Percentiles rank a stretch among this genome's conserved stretches.
Conservation (phyloP, 371 early-diverging fungal species). For the Apophysomyces variabilis region DNA sequence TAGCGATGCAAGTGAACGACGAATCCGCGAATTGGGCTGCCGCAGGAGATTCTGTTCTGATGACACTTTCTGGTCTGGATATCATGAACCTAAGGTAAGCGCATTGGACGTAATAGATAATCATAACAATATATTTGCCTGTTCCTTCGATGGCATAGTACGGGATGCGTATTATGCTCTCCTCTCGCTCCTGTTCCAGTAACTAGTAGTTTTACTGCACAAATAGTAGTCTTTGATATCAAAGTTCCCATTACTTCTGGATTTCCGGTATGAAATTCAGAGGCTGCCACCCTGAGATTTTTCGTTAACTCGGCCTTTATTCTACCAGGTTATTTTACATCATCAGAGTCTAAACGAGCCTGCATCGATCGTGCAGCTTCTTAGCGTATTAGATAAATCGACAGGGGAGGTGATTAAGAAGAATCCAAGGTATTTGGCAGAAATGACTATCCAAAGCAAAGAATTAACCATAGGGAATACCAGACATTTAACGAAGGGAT, state of each 20-base stretch:
- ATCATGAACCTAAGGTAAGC: constrained; percentile 74
- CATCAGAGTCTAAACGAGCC: constrained; percentile 82
- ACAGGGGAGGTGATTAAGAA: constrained; percentile 85
- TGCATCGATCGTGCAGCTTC: constrained; percentile 73
- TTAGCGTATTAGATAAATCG: constrained; percentile 76
- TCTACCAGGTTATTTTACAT: constrained; percentile 71
- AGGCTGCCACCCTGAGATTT: not conserved
- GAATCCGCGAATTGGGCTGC: constrained; percentile 84
- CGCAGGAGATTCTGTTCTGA: constrained; percentile 89
- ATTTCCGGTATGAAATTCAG: constrained; percentile 64
- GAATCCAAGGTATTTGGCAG: constrained; percentile 68
- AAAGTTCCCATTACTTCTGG: constrained; percentile 92
- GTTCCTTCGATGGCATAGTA: constrained; percentile 33
- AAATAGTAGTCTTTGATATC: constrained; percentile 92
- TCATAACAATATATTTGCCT: not conserved
- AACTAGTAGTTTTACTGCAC: constrained; percentile 76
- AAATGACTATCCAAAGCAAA: not conserved
- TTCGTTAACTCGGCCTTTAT: not conserved
- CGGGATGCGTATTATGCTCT: constrained; percentile 82
- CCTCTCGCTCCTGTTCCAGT: constrained; percentile 71
- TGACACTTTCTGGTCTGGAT: constrained; percentile 82
- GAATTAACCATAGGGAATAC: not conserved
- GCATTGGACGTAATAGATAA: no score
- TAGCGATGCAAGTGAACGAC: constrained; percentile 76
- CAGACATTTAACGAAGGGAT: constrained; percentile 76